These are phyloP conservation scores for Sphenostylis stenocarpa DNA, from an alignment of 306 rosid species.

Conservation along the genomic window DNA sequence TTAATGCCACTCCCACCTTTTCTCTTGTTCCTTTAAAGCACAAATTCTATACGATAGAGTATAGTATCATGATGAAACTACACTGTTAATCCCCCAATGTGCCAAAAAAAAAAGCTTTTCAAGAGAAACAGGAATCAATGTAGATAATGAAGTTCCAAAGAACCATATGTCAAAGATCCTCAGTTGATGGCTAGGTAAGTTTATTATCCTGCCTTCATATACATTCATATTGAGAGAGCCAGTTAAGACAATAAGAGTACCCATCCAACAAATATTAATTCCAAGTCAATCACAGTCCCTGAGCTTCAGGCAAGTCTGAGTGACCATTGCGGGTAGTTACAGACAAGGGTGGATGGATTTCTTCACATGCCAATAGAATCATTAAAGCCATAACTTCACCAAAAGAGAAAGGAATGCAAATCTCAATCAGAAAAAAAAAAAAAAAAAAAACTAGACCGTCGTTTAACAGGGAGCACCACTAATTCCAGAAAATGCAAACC, in stretches of 20 bases:
- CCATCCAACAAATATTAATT: slow-evolving; percentile 4
- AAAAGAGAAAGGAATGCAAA: background rate
- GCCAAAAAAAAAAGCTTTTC: slow-evolving; percentile 3
- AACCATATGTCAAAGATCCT: background rate
- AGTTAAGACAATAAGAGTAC: background rate
- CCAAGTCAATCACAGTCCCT: background rate
- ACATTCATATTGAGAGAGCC: no score
- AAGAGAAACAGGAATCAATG: background rate
- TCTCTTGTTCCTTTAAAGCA: background rate
- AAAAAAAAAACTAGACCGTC: background rate
- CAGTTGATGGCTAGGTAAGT: background rate
- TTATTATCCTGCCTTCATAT: background rate
- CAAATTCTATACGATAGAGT: background rate
- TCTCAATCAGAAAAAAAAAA: background rate
- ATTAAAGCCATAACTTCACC: background rate
- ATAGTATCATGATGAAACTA: background rate
- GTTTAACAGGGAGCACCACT: background rate
- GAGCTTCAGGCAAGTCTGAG: background rate
- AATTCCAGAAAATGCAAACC: background rate
- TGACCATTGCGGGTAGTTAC: background rate
- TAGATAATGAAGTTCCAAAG: slow-evolving; percentile 4
- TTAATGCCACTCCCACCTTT: background rate
- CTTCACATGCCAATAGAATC: background rate
- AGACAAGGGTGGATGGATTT: background rate
- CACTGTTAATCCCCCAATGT: background rate